These are phyloP conservation scores for Fistulinella staudtii DNA, from an alignment of 1,284 basidiomycete genomes.

Conservation along the genomic window DNA sequence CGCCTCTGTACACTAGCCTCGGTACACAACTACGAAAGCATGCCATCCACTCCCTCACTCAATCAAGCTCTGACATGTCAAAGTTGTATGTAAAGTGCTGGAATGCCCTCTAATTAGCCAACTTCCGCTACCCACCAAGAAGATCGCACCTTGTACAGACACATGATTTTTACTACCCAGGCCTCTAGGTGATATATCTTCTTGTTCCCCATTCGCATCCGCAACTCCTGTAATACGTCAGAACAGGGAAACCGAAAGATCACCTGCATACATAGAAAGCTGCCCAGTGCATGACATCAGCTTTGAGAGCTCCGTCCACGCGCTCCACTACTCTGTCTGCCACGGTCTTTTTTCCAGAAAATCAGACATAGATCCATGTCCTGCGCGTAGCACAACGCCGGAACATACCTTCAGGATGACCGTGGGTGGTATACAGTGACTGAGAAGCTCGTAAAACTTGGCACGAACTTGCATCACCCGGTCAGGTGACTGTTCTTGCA, in stretches of 20 bases:
- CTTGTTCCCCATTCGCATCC: conserved; percentile 88
- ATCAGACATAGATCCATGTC: conserved; percentile 5
- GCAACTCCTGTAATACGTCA: conserved; percentile 62
- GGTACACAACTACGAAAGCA: no score
- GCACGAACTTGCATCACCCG: conserved; percentile 88
- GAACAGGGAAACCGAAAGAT: neutral
- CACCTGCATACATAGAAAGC: conserved; percentile 79
- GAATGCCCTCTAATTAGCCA: conserved; percentile 14
- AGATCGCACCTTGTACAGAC: conserved; percentile 74
- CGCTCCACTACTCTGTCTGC: conserved; percentile 82
- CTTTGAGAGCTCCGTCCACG: conserved; percentile 77
- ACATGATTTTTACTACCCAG: conserved; percentile 87
- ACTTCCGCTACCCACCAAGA: no score
- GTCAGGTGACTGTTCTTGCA: conserved; percentile 91
- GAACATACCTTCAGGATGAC: conserved; percentile 77
- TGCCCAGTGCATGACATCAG: conserved; percentile 94
- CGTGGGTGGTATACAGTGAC: conserved; percentile 97
- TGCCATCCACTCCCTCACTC: no score
- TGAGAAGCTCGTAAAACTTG: conserved; percentile 94
- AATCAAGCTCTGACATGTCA: conserved; percentile 60
- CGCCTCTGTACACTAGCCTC: no score
- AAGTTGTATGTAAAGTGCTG: conserved; percentile 55
- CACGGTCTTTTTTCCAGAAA: conserved; percentile 60
- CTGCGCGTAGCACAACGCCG: no score
- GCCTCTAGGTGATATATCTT: conserved; percentile 96